A percentile compares a stretch with the other conserved stretches of the same genome.
phyloP scores from a whole-genome alignment of 768 basidiomycete species.

The Mycena latifolia region DNA sequence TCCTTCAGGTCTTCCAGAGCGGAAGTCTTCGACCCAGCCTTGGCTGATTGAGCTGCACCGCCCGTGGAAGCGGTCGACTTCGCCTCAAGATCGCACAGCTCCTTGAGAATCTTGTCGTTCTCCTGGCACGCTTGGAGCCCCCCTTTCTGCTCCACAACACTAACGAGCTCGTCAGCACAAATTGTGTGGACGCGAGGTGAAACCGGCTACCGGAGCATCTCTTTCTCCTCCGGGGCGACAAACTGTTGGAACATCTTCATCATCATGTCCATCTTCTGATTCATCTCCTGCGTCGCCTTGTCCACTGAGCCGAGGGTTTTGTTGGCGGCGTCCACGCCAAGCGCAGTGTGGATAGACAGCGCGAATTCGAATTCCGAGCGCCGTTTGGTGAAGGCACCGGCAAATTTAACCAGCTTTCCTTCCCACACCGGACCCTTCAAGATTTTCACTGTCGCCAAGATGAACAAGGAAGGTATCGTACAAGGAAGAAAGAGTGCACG shows the following conservation, averaged over 20 bases:
- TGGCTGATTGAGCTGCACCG: neutral
- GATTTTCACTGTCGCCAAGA: constrained; percentile 41
- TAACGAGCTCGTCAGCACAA: neutral
- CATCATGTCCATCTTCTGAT: constrained; percentile 40
- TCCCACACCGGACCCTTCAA: constrained; percentile 47
- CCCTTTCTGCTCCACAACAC: constrained; percentile 41
- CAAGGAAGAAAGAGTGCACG: neutral
- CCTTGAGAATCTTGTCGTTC: constrained; percentile 40
- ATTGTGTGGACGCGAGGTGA: neutral
- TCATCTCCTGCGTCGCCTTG: constrained; percentile 29
- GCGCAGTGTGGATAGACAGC: constrained; percentile 44
- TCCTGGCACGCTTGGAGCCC: constrained; percentile 41
- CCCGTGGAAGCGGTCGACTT: neutral
- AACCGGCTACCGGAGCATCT: constrained; percentile 36
- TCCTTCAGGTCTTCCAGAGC: constrained; percentile 37
- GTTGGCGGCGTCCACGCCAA: constrained; percentile 34
- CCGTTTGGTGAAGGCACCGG: constrained; percentile 40
- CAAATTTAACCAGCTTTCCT: constrained; percentile 38
- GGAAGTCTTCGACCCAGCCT: constrained; percentile 6
- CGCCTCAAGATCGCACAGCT: constrained; percentile 36
- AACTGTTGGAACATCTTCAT: constrained; percentile 41
- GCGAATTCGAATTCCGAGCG: constrained; percentile 45
- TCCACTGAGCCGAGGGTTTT: constrained; percentile 26
- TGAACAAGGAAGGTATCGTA: neutral
- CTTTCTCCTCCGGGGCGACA: constrained; percentile 40